Evolutionary conservation across 176 grass and related monocot species (phyloP), one percentile per base, ranked within the genome.

Genomic region (Thinopyrum elongatum): DNA sequence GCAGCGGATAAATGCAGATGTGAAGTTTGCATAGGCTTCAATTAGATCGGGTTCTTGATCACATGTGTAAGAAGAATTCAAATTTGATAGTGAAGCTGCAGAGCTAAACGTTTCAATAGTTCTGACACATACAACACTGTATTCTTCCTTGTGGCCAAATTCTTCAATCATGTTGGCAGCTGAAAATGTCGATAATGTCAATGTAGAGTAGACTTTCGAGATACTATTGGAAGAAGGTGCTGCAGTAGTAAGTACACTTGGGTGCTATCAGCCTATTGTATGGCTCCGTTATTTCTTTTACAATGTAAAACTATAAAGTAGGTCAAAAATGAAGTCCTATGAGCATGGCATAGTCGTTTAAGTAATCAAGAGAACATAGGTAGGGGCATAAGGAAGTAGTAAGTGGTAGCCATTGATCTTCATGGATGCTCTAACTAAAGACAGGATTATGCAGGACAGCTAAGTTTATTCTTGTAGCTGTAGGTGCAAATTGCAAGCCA

Each of bases 21-120:
- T 80, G 77, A 98, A 98, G 83, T 82, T 89, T 63, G 84, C 83
- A 87, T 94, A 98, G 10, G 93, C 93, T 94, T 98, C 96, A 62
- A 94, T 86, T 76, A 98, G 84, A 88, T 98, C 93, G 65, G 96
- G 91, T 92, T 95, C 96, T 95, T 95, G 91, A 80, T 98, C 96
- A 92, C 93, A 95, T 66, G 88, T 88, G 73, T 98, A 94, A 81
- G 93, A 95, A 77, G 93, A 95, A 90, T 85, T 92, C 42, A 98
- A 92, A 82, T 90, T 76, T 51, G 88, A 88, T 83, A 98, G 84
- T 80, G 92, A 98, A 64, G 88, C 60, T 16, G 96, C 90, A 76
- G 96, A 95, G 82, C 87, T 89, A 74, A 98, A 86, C 28, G 90
- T 90, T 83, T 98, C 92, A 84, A 92, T 95, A 76, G 93, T 94